Evolutionary conservation across 2,329 filamentous ascomycete species (phyloP), one percentile per base, ranked within the genome.

Genomic region (Hypoxylon sp.): DNA sequence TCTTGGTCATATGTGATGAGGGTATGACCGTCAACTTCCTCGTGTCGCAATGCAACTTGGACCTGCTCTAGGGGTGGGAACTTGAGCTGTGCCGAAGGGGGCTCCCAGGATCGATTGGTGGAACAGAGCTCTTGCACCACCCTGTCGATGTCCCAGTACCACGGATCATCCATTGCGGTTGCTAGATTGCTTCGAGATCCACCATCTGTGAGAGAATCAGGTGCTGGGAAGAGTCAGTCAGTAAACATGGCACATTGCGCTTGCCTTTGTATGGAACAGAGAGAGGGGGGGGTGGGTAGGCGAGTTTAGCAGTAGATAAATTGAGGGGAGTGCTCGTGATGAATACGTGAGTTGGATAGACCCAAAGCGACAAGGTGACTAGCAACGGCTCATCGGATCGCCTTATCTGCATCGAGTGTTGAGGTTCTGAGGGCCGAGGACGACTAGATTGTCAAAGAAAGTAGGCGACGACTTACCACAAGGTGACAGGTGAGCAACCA

Each of bases 101-200:
- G 69, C 35, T 63, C 65, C 81, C 82, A 84, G 8, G 83, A 80
- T 43, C 78, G 77, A 3, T 78, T 69, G 1, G 77, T 68, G 18
- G 81, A 78, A 69, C 88, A 91, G 3, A 96, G 78, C 67, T 88
- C 86, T 13, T 79, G 71, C 8, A 89, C 82, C 9, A 96, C 84
- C 29, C 86, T 81, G 31, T 89, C 85, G 26, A 87, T 79, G 29
- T 83, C 82, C 92, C 92, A 96, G 50, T 81, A 69, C 72, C 87
- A 89, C n/a, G 92, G 91, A 74, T 96, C 91, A 53, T 75, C 69
- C 67, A 71, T 69, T 9, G 52, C 61, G 37, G 48, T 35, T 17
- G 18, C 33, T 55, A n/a, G 18, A 41, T 35, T 47, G 58, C 55
- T 42, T 46, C n/a, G 33, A 29, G 26, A n/a, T 38, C 26, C 11